Evolutionary conservation across 345 rosid species (phyloP).

Genomic region (Jatropha curcas): DNA sequence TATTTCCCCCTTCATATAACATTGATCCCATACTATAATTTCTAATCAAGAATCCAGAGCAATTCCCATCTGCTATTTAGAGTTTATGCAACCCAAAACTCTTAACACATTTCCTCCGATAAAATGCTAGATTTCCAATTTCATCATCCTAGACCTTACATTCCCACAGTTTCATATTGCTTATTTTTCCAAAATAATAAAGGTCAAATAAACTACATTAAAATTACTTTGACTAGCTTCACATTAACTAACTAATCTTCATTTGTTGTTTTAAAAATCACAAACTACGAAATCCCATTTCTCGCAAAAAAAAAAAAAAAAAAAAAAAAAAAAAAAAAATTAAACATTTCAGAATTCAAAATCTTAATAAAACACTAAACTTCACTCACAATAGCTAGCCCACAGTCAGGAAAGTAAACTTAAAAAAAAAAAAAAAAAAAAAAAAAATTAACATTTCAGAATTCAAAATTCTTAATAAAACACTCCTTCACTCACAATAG

Average conservation of each 20-base stretch:
- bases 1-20: background rate
- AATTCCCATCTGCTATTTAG: background rate
- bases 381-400: background rate
- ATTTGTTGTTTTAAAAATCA: background rate
- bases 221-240: background rate
- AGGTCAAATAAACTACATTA: background rate
- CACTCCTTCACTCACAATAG: background rate
- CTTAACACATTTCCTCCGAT: background rate
- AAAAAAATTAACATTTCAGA: conserved; percentile 8
- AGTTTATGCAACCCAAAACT: background rate
- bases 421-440: too few relatives aligned
- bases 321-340: too few relatives aligned
- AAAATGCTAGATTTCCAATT: background rate
- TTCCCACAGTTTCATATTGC: background rate
- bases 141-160: background rate
- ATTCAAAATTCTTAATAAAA: background rate
- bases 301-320: too few relatives aligned
- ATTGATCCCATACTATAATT: background rate
- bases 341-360: background rate
- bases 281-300: background rate
- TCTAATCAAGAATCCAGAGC: background rate
- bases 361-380: background rate
- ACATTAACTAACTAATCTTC: background rate
- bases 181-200: background rate
- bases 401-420: too few relatives aligned